These are phyloP conservation scores for Phytophthora pinifolia DNA, from an alignment of 352 stramenopile genomes.

Conservation along the genomic window DNA sequence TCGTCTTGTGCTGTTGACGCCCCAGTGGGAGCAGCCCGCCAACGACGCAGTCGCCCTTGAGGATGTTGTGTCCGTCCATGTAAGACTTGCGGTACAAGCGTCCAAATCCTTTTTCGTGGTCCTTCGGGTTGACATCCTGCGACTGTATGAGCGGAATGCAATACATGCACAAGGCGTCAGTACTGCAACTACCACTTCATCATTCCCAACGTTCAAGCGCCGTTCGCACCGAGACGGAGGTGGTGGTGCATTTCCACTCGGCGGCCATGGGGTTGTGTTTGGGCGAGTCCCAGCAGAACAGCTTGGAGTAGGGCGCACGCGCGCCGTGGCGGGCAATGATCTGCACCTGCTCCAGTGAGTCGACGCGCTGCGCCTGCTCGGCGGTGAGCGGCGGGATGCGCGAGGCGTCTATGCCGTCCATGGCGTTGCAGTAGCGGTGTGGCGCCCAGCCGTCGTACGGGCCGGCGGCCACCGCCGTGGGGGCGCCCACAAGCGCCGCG, in stretches of 20 bases:
- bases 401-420: conserved; percentile 56
- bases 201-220: background rate
- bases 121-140: conserved; percentile 63
- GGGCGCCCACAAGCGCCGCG: conserved; percentile 14
- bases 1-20: conserved; percentile 78
- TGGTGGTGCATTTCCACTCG: conserved; percentile 72
- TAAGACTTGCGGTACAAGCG: conserved; percentile 83
- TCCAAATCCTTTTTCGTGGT: conserved; percentile 51
- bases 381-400: conserved; percentile 61
- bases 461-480: conserved; percentile 21
- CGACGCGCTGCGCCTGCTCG: conserved; percentile 56
- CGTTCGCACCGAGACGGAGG: conserved; percentile 64
- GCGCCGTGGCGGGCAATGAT: conserved; percentile 80
- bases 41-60: conserved; percentile 73
- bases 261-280: conserved; percentile 74
- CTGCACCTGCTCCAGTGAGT: conserved; percentile 83
- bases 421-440: conserved; percentile 80
- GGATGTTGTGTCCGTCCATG: conserved; percentile 72
- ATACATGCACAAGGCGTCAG: conserved; percentile 1
- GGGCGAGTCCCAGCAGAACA: conserved; percentile 80
- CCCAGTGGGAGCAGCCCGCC: conserved; percentile 70
- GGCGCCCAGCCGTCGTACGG: conserved; percentile 78
- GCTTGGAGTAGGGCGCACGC: conserved; percentile 62
- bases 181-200: background rate
- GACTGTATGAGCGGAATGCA: conserved; percentile 37